Evolutionary conservation across 441 rosid species (phyloP), one percentile per base, ranked within the genome.

Genomic region (Arabidopsis lyrata): DNA sequence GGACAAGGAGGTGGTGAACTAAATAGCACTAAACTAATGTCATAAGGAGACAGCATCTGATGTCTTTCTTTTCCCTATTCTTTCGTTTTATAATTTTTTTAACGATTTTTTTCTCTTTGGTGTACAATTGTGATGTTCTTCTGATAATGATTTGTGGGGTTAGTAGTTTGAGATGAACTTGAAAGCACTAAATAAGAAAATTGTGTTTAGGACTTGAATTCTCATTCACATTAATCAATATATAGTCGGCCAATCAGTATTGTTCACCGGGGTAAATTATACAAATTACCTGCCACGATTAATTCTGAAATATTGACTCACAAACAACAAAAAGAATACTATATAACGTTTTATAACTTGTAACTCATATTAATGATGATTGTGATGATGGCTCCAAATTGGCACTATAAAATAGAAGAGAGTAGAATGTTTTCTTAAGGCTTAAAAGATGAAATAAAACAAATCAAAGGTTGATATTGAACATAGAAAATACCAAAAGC

Each of bases 11-110:
- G 72, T 29, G 77, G 50, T 74, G 68, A 67, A 75, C 39, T 60
- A 16, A 16, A 31, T 4, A 66, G 42, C 72, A 74, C 72, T 74
- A 75, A 59, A 67, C 56, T 41, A 58, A 66, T 66, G 55, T 66
- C 67, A 39, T 34, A 15, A 74, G 67, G 67, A 58, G 62, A 35
- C 62, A 67, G 73, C 73, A 74, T 74, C 72, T 49, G 60, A 74
- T 74, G 66, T 74, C 77, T 56, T 74, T 74, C 72, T 66, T 66
- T 65, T 8, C 41, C 41, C 22, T 73, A 15, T 73, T 41, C 24
- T 54, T 55, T 31, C 20, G 39, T 49, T 72, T 48, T 63, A 18
- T 31, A 39, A 52, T 35, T 24, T 55, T 22, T 47, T 0, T 2
- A 55, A 2, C 20, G 14, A 13, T 32, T 6, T 47, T 20, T 18